Conservation (phyloP, 495 filamentous ascomycete species). For the Aspergillus coremiiformis region DNA sequence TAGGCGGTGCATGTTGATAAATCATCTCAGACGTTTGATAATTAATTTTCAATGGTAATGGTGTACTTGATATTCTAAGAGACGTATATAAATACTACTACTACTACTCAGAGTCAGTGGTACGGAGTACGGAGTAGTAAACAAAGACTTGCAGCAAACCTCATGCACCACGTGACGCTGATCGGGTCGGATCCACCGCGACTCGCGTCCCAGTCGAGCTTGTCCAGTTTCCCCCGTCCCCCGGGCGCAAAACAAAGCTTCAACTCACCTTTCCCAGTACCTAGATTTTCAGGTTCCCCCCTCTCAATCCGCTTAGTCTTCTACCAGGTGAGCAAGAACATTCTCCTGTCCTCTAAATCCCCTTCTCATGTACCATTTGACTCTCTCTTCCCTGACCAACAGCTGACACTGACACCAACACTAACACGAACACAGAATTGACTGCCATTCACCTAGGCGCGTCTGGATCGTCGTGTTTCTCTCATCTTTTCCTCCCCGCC, state of each 20-base stretch:
- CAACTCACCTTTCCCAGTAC: neutral
- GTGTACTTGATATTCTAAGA: neutral
- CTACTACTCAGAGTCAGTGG: too few relatives aligned
- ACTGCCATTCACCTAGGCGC: neutral
- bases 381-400: too few relatives aligned
- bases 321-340: neutral
- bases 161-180: neutral
- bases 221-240: neutral
- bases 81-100: too few relatives aligned
- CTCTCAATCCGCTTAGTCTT: neutral
- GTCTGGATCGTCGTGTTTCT: neutral
- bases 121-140: neutral
- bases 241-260: constrained; percentile 1
- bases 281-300: neutral
- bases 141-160: neutral
- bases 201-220: neutral
- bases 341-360: neutral
- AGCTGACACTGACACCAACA: neutral
- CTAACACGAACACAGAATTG: neutral
- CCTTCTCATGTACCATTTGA: neutral
- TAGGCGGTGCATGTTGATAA: too few relatives aligned
- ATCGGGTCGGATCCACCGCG: neutral
- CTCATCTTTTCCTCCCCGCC: constrained; percentile 2
- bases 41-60: neutral
- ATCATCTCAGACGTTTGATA: too few relatives aligned